Conservation (phyloP, 2,329 filamentous ascomycete genomes). For the Aspergillus unguis region DNA sequence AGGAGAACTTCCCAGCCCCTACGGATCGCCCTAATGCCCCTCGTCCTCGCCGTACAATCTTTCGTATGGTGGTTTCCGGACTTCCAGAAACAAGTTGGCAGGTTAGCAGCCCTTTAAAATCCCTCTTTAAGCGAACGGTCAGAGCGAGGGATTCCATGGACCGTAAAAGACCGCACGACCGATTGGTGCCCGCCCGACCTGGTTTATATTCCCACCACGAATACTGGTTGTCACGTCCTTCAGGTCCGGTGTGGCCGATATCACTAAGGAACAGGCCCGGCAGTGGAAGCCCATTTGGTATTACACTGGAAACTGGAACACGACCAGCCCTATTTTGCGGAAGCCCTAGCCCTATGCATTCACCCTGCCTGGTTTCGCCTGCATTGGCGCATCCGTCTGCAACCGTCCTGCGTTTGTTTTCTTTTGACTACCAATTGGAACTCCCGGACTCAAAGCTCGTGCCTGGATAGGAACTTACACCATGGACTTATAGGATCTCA, state of each 20-base stretch:
- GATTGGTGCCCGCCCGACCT: slow-evolving; percentile 16
- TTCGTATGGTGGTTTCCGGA: slow-evolving; percentile 96
- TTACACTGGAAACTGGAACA: background rate
- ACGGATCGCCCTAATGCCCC: slow-evolving; percentile 63
- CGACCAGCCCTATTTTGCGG: slow-evolving; percentile 1
- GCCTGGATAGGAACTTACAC: slow-evolving; percentile 72
- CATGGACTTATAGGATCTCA: slow-evolving; percentile 85
- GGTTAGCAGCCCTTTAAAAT: slow-evolving; percentile 66
- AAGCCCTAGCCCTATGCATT: slow-evolving; percentile 14
- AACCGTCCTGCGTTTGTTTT: slow-evolving; percentile 2
- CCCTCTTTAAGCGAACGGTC: no score
- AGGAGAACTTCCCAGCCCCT: slow-evolving; percentile 61
- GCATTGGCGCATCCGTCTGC: background rate
- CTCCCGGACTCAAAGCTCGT: slow-evolving; percentile 21
- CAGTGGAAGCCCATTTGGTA: background rate
- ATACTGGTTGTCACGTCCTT: background rate
- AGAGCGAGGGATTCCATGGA: slow-evolving; percentile 30
- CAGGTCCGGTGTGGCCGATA: no score
- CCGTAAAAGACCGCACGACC: slow-evolving; percentile 14
- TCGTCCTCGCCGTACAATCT: slow-evolving; percentile 87
- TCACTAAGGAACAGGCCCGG: no score
- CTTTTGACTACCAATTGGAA: background rate
- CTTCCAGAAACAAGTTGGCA: slow-evolving; percentile 99
- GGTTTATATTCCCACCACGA: slow-evolving; percentile 5
- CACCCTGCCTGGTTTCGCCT: slow-evolving; percentile 5